Evolutionary conservation across 108 stramenopile genomes (phyloP).

Genomic region (Nannochloropsis gaditana): DNA sequence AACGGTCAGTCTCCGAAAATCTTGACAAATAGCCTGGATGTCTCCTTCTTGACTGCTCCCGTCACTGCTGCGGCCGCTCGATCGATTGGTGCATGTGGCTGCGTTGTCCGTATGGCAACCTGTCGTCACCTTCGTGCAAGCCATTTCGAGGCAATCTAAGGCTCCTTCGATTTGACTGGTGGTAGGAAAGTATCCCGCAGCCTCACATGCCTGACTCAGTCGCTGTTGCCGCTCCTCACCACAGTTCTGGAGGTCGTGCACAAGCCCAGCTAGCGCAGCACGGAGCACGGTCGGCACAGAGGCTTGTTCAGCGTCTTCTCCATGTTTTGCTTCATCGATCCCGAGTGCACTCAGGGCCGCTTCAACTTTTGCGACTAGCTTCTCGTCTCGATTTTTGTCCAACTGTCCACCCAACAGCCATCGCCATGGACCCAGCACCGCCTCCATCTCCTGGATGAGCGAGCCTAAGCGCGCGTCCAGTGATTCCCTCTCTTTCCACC

Average conservation of each 20-base stretch:
- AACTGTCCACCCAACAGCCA: not conserved
- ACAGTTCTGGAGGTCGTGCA: not conserved
- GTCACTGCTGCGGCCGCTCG: not conserved
- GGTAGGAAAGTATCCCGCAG: not conserved
- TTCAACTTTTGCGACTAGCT: not conserved
- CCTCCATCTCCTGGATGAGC: not conserved
- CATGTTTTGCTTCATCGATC: not conserved
- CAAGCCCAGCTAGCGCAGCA: not conserved
- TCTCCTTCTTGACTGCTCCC: not conserved
- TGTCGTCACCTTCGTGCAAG: not conserved
- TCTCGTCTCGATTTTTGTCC: not conserved
- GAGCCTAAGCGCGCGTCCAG: not conserved
- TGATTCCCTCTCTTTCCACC: conserved; percentile 31
- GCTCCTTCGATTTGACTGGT: not conserved
- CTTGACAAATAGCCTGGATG: not conserved
- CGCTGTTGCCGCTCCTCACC: not conserved
- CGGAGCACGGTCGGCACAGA: not conserved
- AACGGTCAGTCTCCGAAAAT: not conserved
- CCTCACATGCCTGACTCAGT: not conserved
- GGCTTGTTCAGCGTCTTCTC: not conserved
- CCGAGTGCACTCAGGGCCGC: not conserved
- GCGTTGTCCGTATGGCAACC: not conserved
- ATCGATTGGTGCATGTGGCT: not conserved
- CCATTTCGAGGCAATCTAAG: not conserved
- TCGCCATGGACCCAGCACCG: not conserved